Base-by-base conservation (phyloP, 2,329 filamentous ascomycete species). In the Alternaria sp. region DNA sequence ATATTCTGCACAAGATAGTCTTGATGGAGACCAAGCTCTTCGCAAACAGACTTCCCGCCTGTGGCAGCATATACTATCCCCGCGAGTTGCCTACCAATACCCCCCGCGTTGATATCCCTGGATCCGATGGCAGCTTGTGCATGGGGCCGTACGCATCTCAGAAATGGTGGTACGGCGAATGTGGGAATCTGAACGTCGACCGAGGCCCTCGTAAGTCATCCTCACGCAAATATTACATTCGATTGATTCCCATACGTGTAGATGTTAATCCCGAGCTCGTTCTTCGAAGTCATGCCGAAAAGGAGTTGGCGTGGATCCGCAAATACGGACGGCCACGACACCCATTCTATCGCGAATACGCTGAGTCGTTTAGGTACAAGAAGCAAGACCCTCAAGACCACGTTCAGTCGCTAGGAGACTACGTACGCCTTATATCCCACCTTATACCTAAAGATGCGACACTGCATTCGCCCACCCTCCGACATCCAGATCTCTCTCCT, bases 401-500 rank as follows among this genome's bases (percentile, higher is more conserved):
- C 43, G 49, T 49, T 3, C 54, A 69, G 0, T 69, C 66, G 26
- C 59, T 75, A 6, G 15, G 26, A 36, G 47, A 70, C 3, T 74
- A 73, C 55, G 30, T 73, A 0, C 59, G 43, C 5, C 26, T 76
- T 2, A 57, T 63, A 59, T 66, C 63, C 11, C 44, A 73, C 61
- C 66, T 76, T n/a, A 43, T 73, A 57, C 73, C 73, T n/a, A 56
- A 28, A 15, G 17, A 9, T 25, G 17, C 67, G n/a, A 59, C 69
- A 43, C 62, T 71, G 40, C 65, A 61, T 30, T 13, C 53, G 1
- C 75, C 75, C 13, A 58, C 71, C 12, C 59, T 81, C 32, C 74
- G 77, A 23, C 79, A 81, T 57, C 76, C 77, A 11, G 78, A 81
- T 59, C 65, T 79, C n/a, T 66, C 72, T 44, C 75, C 76, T 1